These are phyloP conservation scores for Phialophora expanda DNA, from an alignment of 2,329 filamentous ascomycete genomes.

Conservation along the genomic window DNA sequence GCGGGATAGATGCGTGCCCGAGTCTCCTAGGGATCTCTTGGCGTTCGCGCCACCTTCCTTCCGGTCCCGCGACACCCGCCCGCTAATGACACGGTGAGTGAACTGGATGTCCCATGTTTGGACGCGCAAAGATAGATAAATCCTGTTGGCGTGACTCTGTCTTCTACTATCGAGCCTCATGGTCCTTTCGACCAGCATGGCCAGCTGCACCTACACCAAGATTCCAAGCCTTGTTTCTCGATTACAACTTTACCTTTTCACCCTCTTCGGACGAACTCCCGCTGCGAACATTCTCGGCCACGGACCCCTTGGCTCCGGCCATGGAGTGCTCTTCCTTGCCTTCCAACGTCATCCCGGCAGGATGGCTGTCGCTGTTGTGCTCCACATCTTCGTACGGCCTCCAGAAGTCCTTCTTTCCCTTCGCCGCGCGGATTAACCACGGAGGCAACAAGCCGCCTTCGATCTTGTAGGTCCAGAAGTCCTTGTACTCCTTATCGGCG, in stretches of 20 bases:
- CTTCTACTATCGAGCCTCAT: not conserved
- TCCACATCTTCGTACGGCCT: constrained; percentile 47
- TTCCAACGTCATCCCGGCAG: constrained; percentile 20
- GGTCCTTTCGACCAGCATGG: too few species aligned
- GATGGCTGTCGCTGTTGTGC: constrained; percentile 21
- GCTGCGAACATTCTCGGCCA: constrained; percentile 11
- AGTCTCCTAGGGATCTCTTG: too few species aligned
- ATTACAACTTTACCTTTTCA: constrained; percentile 25
- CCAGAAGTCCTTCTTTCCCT: constrained; percentile 79
- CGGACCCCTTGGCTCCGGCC: not conserved
- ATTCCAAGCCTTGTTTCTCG: not conserved
- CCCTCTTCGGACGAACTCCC: constrained; percentile 22
- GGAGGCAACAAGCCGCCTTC: constrained; percentile 75
- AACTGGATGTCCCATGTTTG: not conserved
- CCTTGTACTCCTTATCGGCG: constrained; percentile 75
- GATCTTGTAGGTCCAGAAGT: constrained; percentile 79
- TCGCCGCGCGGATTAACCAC: constrained; percentile 69
- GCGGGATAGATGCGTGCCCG: too few species aligned
- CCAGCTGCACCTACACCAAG: not conserved
- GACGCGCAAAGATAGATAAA: not conserved
- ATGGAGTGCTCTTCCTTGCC: constrained; percentile 14
- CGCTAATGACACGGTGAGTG: not conserved
- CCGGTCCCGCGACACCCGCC: too few species aligned
- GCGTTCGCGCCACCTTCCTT: too few species aligned
- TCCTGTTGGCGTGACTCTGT: not conserved